Evolutionary conservation across 1,139 yeast genomes (phyloP), one percentile per base, ranked within the genome.

Genomic region (Candida mesenterica): DNA sequence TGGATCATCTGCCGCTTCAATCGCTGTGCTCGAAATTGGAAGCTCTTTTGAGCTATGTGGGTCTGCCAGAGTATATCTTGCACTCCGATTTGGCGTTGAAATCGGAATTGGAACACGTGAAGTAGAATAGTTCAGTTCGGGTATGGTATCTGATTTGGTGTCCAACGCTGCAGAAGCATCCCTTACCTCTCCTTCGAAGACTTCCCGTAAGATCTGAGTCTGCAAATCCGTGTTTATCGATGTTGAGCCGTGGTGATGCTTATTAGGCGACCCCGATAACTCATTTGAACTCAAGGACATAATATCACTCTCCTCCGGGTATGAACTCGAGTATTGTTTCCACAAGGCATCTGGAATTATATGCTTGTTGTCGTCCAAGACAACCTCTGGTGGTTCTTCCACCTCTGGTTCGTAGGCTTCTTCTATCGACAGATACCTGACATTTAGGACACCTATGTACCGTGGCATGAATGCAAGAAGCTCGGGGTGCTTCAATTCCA

Each of bases 401-500:
- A 48, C 28, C 15, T 30, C 16, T 6, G 34, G 29, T 49, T n/a
- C n/a, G n/a, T n/a, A n/a, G n/a, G n/a, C 53, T 12, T 71, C 75
- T 5, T 69, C 56, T 6, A 70, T 57, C 37, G 75, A 72, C 26
- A 82, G 73, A 54, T 89, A 92, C 36, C 97, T 73, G 7, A 90
- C 97, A 55, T 90, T 90, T 38, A 90, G 65, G 1, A 90, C 97
- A 7, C 99, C 98, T 41, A 90, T 85, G 57, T 92, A 94, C 46
- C 78, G 77, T 1, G 98, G 98, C 95, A 92, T 85, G 56, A 85
- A 94, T 40, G 73, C 69, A 36, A 89, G 68, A 32, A 94, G 66
- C 38, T 83, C 90, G 15, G 84, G 82, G 57, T 88, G 96, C 27
- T 74, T 65, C 31, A 70, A 61, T 60, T 92, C 97, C 31, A 92